These are phyloP conservation scores for Leccinum huronense DNA, from an alignment of 1,284 basidiomycete species.

Conservation along the genomic window DNA sequence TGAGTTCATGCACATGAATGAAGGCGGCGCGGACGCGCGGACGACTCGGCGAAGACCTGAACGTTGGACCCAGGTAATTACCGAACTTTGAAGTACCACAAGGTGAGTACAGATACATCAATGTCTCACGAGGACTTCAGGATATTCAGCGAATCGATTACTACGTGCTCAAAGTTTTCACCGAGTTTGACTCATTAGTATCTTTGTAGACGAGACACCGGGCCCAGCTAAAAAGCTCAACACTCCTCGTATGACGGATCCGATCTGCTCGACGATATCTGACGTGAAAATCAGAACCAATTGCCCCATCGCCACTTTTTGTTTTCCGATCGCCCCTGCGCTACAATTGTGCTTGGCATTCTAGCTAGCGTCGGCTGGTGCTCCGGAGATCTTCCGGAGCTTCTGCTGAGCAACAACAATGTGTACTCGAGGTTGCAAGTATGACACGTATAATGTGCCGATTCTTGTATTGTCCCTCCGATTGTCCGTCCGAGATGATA, in stretches of 20 bases:
- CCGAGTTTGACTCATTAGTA: too few relatives aligned
- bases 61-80: not conserved
- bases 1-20: not conserved
- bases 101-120: not conserved
- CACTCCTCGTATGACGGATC: not conserved
- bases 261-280: not conserved
- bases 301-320: slow-evolving; percentile 8
- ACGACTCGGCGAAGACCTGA: not conserved
- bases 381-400: not conserved
- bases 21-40: not conserved
- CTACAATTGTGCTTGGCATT: not conserved
- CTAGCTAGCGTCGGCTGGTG: not conserved
- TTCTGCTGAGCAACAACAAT: not conserved
- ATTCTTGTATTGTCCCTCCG: not conserved
- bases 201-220: not conserved
- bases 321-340: not conserved
- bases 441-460: slow-evolving; percentile 3
- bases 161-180: not conserved
- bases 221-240: not conserved
- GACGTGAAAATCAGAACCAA: not conserved
- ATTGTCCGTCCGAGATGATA: slow-evolving; percentile 1
- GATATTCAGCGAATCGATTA: not conserved
- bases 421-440: slow-evolving; percentile 1
- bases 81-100: not conserved
- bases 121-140: not conserved